Evolutionary conservation across 768 basidiomycete species (phyloP).

Genomic region (Suillus brevipes): DNA sequence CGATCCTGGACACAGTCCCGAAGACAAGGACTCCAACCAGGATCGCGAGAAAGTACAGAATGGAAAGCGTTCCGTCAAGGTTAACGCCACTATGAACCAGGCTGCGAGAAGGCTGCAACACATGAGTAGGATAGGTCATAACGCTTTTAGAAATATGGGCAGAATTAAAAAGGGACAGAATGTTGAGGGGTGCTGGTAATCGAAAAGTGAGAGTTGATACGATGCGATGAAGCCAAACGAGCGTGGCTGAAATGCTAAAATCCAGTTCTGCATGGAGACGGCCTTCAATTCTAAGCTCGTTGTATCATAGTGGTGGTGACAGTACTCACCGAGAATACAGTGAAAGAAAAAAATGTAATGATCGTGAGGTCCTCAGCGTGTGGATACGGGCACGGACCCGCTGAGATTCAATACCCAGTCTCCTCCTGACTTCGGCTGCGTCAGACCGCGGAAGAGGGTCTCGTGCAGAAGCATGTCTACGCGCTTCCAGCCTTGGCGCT

Average conservation of each 20-base stretch:
- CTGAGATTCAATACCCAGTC: constrained; percentile 40
- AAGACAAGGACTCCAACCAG: not conserved
- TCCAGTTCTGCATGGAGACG: not conserved
- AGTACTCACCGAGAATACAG: not conserved
- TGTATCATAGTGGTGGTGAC: not conserved
- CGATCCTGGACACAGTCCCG: not conserved
- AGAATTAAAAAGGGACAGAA: not conserved
- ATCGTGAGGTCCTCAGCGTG: not conserved
- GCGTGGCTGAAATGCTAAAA: not conserved
- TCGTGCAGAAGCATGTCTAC: constrained; percentile 55
- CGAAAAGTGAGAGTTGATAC: not conserved
- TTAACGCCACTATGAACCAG: not conserved
- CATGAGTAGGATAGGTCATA: not conserved
- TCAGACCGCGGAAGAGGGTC: constrained; percentile 55
- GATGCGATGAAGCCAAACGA: not conserved
- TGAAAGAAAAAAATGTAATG: not conserved
- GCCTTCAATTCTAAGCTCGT: not conserved
- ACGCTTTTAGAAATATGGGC: not conserved
- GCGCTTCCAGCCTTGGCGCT: constrained; percentile 51
- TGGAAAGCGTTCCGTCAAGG: not conserved
- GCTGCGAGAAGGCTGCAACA: not conserved
- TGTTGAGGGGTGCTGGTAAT: constrained; percentile 1
- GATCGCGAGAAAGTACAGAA: not conserved
- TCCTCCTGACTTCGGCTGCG: constrained; percentile 35
- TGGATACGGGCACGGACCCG: not conserved